Evolutionary conservation across 768 basidiomycete species (phyloP).

Genomic region (Wakefieldia striispora): DNA sequence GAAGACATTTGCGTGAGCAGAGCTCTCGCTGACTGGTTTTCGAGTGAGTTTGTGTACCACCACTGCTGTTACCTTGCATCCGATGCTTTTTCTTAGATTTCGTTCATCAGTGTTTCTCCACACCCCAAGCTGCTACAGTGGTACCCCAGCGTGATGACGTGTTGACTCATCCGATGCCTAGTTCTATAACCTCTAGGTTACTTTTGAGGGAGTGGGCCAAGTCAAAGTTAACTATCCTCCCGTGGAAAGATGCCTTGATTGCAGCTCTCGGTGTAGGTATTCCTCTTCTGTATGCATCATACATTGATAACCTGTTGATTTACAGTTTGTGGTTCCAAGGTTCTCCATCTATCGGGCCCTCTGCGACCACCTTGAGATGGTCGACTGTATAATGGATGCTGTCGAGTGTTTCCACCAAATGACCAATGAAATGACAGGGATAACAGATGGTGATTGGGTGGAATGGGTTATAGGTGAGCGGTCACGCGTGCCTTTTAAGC

Average conservation of each 20-base stretch:
- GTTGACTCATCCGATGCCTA: not conserved
- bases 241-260: constrained; percentile 1
- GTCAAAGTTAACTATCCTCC: not conserved
- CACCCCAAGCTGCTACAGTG: not conserved
- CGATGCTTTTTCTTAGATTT: not conserved
- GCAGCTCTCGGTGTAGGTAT: not conserved
- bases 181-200: not conserved
- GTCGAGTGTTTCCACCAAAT: constrained; percentile 4
- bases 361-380: not conserved
- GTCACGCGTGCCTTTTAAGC: too few relatives aligned
- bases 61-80: too few relatives aligned
- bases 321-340: not conserved
- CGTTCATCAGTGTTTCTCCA: not conserved
- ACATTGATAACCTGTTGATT: not conserved
- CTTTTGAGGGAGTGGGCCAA: constrained; percentile 1
- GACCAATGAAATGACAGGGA: not conserved
- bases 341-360: not conserved
- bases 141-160: not conserved
- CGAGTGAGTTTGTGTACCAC: not conserved
- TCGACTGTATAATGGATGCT: not conserved
- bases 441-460: not conserved
- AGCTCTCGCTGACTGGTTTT: not conserved
- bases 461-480: constrained; percentile 1
- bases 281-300: not conserved
- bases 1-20: not conserved